A percentile compares a stretch with the other conserved stretches of the same genome.
Evolutionary conservation across 305 asterid species (phyloP).

Genomic region (Fraxinus albicans): DNA sequence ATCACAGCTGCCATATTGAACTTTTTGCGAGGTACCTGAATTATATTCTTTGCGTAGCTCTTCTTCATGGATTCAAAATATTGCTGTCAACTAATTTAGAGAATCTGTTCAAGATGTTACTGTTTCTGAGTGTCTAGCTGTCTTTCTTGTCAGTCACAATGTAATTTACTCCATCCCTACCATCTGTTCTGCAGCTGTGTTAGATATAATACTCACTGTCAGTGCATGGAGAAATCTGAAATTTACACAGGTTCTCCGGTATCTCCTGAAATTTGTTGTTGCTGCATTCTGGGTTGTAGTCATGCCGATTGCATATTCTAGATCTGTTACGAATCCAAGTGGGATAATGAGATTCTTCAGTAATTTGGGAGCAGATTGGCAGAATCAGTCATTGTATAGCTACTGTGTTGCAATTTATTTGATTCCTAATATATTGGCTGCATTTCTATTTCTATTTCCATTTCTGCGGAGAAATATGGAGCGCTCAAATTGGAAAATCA

Average conservation of each 20-base stretch:
- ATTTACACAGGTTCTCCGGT: constrained; percentile 76
- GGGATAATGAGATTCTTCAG: constrained; percentile 77
- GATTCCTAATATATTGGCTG: constrained; percentile 85
- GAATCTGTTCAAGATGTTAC: not conserved
- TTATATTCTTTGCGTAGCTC: not conserved
- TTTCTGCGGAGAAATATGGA: constrained; percentile 78
- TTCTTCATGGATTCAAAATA: not conserved
- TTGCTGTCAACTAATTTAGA: not conserved
- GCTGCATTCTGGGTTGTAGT: constrained; percentile 89
- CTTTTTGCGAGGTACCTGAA: constrained; percentile 69
- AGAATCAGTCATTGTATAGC: constrained; percentile 61
- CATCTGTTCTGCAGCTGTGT: constrained; percentile 66
- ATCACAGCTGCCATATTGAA: constrained; percentile 91
- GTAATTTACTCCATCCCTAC: constrained; percentile 21
- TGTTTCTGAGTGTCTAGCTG: not conserved
- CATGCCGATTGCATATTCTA: constrained; percentile 84
- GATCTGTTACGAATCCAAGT: constrained; percentile 77
- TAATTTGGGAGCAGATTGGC: constrained; percentile 75
- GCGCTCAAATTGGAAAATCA: constrained; percentile 74
- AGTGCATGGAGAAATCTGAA: constrained; percentile 92
- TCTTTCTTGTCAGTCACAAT: constrained; percentile 21
- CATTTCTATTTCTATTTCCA: constrained; percentile 73
- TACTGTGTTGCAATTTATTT: constrained; percentile 83
- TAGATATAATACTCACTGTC: constrained; percentile 79
- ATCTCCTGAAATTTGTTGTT: constrained; percentile 74